Evolutionary conservation across 176 grass and related monocot genomes (phyloP), one percentile per base, ranked within the genome.

Genomic region (Juncus effusus): DNA sequence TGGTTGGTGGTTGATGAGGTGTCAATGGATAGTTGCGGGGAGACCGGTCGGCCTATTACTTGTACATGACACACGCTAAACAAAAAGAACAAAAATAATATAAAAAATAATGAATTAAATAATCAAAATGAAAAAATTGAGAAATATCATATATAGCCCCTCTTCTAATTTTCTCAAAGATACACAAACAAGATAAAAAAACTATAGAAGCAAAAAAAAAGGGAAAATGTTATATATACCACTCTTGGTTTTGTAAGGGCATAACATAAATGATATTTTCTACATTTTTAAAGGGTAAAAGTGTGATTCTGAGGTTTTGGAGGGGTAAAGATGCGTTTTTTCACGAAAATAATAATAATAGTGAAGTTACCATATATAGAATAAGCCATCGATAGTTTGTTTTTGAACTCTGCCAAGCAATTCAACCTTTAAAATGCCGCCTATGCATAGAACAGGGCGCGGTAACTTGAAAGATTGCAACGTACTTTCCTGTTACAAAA

Each of bases 391-490:
- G 3, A 78, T 82, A 37, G 54, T 71, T 66, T 90, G 83, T 72
- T 66, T 82, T 78, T 95, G 90, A 36, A 95, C 73, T 40, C 90
- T 84, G 36, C 86, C 90, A 19, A 84, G 67, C 70, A 95, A 76
- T 51, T 95, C 80, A 65, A 95, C 59, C 77, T 84, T 89, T 69
- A 90, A 73, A 56, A 95, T 53, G 11, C 91, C 91, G 12, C 91
- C 91, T 38, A 95, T 86, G 69, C 91, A 95, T 7, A 95, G 41
- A 80, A 82, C 62, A 9, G 86, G 76, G 1, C 10, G 73, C 19
- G 81, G 91, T 36, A 95, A 64, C 81, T 80, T 95, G 41, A 95
- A 95, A 36, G 78, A 83, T 64, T 95, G 91, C 61, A 87, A 54
- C 35, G 55, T 61, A 73, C 74, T 90, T 78, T 82, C 86, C 86